phyloP scores from a whole-genome alignment of 371 early-diverging fungal species.

The Actinomortierella ambigua region DNA sequence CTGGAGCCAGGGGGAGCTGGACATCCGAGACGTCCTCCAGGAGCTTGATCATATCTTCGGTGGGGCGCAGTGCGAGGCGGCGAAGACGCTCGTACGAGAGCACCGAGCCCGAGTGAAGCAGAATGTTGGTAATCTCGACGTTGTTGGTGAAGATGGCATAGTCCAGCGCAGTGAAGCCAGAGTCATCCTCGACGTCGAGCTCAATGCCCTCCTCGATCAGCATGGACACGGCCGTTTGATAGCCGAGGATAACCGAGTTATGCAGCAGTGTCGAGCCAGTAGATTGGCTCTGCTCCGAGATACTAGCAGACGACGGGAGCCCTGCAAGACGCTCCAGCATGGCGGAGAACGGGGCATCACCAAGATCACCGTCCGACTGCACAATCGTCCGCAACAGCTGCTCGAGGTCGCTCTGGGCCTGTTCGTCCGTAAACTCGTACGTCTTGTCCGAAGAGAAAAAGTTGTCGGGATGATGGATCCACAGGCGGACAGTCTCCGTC shows the following conservation, averaged over 20 bases:
- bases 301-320: conserved; percentile 27
- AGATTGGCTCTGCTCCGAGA: conserved; percentile 29
- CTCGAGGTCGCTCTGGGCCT: conserved; percentile 38
- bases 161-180: conserved; percentile 36
- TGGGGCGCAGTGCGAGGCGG: conserved; percentile 10
- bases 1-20: conserved; percentile 3
- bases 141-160: conserved; percentile 36
- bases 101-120: conserved; percentile 28
- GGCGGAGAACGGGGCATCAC: conserved; percentile 27
- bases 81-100: conserved; percentile 20
- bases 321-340: conserved; percentile 35
- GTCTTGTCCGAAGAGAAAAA: conserved; percentile 37
- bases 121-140: conserved; percentile 21
- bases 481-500: conserved; percentile 31
- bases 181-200: conserved; percentile 33
- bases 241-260: conserved; percentile 31
- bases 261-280: conserved; percentile 37
- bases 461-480: conserved; percentile 30
- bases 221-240: conserved; percentile 17
- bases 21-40: conserved; percentile 14
- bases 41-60: conserved; percentile 17
- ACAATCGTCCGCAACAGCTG: conserved; percentile 23
- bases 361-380: conserved; percentile 19
- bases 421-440: conserved; percentile 42
- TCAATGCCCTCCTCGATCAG: conserved; percentile 40